Conservation (phyloP, 257 asterid genomes). For the Prunella vulgaris region DNA sequence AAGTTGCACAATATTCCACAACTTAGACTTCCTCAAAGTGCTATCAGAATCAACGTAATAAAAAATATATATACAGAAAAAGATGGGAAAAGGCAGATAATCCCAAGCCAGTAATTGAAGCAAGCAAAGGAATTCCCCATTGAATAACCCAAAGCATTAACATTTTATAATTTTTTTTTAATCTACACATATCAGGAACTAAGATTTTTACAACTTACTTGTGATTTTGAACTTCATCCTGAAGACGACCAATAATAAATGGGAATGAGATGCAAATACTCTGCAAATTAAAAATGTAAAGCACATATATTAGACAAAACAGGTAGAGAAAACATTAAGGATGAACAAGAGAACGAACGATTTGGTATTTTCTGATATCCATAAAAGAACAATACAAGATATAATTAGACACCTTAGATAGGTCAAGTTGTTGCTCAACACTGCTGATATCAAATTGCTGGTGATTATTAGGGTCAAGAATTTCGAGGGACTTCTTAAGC, state of each 20-base stretch:
- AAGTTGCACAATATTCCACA: neutral
- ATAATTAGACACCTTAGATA: conserved; percentile 55
- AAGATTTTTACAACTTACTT: conserved; percentile 43
- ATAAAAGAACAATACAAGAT: conserved; percentile 22
- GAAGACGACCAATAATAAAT: conserved; percentile 40
- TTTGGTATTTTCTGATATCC: conserved; percentile 6
- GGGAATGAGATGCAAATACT: conserved; percentile 48
- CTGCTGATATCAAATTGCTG: conserved; percentile 39
- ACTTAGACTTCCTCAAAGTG: neutral
- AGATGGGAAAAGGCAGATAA: neutral
- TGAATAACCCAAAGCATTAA: neutral
- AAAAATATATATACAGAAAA: neutral
- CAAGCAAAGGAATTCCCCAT: neutral
- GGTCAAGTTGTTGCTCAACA: conserved; percentile 55
- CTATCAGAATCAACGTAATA: neutral
- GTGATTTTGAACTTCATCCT: conserved; percentile 58
- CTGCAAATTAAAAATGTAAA: conserved; percentile 44
- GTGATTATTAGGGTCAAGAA: conserved; percentile 41
- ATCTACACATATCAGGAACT: conserved; percentile 5
- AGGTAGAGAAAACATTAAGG: neutral
- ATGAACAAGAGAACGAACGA: neutral
- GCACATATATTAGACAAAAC: neutral
- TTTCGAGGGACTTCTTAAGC: conserved; percentile 67
- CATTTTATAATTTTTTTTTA: neutral
- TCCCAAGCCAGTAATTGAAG: conserved; percentile 14